Conservation (phyloP, 2,329 filamentous ascomycete genomes). For the Aspergillus ibericus region DNA sequence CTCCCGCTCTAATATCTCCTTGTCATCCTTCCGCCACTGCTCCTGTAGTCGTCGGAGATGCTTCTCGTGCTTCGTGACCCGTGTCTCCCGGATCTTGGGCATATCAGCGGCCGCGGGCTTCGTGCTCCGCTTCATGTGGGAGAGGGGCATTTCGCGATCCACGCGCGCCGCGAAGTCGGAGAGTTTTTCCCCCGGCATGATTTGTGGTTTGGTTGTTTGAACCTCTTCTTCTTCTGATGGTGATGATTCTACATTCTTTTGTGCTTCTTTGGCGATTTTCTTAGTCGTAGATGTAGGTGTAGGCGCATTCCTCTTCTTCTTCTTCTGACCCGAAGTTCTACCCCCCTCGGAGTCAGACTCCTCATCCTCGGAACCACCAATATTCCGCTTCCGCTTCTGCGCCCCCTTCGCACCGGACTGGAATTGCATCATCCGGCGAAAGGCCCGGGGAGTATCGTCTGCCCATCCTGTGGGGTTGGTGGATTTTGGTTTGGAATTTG, state of each 20-base stretch:
- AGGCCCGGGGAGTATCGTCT: slow-evolving; percentile 86
- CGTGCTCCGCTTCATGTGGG: slow-evolving; percentile 64
- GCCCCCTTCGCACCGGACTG: slow-evolving; percentile 50
- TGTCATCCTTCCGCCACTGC: slow-evolving; percentile 56
- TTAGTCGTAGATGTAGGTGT: neutral
- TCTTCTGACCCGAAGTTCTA: slow-evolving; percentile 19
- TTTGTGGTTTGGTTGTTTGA: slow-evolving; percentile 55
- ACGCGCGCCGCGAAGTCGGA: slow-evolving; percentile 81
- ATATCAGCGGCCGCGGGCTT: slow-evolving; percentile 25
- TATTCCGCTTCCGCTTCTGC: slow-evolving; percentile 48
- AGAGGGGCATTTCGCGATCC: slow-evolving; percentile 76
- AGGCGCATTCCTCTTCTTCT: slow-evolving; percentile 21
- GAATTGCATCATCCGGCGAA: slow-evolving; percentile 79
- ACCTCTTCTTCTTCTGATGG: neutral
- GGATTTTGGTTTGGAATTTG: slow-evolving; percentile 44
- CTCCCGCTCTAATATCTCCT: slow-evolving; percentile 46
- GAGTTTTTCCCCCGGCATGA: slow-evolving; percentile 79
- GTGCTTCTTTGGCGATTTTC: neutral
- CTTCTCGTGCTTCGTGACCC: slow-evolving; percentile 78
- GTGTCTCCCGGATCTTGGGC: slow-evolving; percentile 51
- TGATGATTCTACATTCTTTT: no score
- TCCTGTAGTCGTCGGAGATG: slow-evolving; percentile 65
- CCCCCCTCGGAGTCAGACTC: neutral
- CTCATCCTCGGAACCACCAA: slow-evolving; percentile 16
- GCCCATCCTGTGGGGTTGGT: slow-evolving; percentile 25